phyloP scores from a whole-genome alignment of 2,329 filamentous ascomycete species.

The Ceratocystis destructans region DNA sequence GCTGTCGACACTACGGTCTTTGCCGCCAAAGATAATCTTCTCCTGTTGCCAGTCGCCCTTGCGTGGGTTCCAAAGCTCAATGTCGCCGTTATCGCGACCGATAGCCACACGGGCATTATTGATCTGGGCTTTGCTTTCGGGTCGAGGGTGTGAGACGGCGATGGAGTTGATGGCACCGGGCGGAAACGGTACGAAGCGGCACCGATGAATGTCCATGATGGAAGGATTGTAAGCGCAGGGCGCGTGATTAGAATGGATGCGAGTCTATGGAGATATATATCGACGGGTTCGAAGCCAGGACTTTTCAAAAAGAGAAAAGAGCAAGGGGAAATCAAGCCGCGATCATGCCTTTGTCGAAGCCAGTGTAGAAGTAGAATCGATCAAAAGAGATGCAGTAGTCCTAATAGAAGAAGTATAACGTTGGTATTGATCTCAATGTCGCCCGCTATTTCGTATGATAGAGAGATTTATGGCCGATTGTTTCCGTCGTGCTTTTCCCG shows the following conservation, averaged over 20 bases:
- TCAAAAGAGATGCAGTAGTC: neutral
- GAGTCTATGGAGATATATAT: neutral
- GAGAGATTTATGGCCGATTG: neutral
- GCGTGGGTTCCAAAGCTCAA: constrained; percentile 92
- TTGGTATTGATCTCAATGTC: neutral
- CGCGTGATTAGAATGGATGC: neutral
- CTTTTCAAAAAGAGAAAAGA: neutral
- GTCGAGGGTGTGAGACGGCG: constrained; percentile 69
- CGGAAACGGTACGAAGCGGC: constrained; percentile 86
- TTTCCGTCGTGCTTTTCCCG: neutral
- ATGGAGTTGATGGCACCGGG: constrained; percentile 86
- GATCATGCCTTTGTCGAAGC: constrained; percentile 4
- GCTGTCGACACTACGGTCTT: constrained; percentile 77
- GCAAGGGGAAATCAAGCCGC: constrained; percentile 1
- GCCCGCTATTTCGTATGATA: neutral
- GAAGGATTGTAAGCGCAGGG: neutral
- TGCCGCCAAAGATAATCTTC: constrained; percentile 66
- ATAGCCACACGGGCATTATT: constrained; percentile 63
- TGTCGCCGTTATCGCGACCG: constrained; percentile 85
- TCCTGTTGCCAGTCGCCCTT: constrained; percentile 82
- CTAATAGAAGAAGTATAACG: neutral
- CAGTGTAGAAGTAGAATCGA: neutral
- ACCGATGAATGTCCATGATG: constrained; percentile 88
- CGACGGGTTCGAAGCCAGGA: neutral
- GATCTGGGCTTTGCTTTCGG: constrained; percentile 35